phyloP scores from a whole-genome alignment of 345 rosid species.

The Fremontodendron californicum region DNA sequence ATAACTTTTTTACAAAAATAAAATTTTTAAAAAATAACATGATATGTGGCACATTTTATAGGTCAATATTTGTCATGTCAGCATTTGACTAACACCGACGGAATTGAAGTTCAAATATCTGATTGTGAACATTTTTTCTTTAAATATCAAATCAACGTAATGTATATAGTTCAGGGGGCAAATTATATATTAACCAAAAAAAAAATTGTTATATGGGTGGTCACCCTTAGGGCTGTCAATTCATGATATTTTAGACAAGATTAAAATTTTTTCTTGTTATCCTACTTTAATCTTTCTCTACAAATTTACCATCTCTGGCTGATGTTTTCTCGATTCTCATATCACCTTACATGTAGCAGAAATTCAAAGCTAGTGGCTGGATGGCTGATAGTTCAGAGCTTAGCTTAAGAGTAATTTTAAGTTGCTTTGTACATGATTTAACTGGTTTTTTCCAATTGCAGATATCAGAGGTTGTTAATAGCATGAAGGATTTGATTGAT shows the following conservation, averaged over 20 bases:
- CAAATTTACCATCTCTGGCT: neutral
- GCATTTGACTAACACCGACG: too few species aligned
- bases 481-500: constrained; percentile 80
- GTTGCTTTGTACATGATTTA: neutral
- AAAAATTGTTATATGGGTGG: neutral
- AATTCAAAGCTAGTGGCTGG: neutral
- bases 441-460: constrained; percentile 27
- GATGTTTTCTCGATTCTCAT: neutral
- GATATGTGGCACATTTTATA: too few species aligned
- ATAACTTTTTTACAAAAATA: too few species aligned
- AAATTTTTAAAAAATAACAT: too few species aligned
- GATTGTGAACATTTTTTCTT: too few species aligned
- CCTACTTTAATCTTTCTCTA: neutral
- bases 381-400: neutral
- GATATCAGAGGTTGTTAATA: constrained; percentile 83
- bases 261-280: neutral
- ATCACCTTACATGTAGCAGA: neutral
- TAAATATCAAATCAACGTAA: too few species aligned
- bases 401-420: neutral
- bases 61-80: too few species aligned
- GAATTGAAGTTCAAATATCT: too few species aligned
- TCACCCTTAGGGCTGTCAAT: neutral
- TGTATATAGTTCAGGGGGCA: too few species aligned
- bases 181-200: too few species aligned
- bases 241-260: neutral